These are phyloP conservation scores for Suhomyces bokatorum DNA, from an alignment of 1,139 yeast genomes.

Conservation along the genomic window DNA sequence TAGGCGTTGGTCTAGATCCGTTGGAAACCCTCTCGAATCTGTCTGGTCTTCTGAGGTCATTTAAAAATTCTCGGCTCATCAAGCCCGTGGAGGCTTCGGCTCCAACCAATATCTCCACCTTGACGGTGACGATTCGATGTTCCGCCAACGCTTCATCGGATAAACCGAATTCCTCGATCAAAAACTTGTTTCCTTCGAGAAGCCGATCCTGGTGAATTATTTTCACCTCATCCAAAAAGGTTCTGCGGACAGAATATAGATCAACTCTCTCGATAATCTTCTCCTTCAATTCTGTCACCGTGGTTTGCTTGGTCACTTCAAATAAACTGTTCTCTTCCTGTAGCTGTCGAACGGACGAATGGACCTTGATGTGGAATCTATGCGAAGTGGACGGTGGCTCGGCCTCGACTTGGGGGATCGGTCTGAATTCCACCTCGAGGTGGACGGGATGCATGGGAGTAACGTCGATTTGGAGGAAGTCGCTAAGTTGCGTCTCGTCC, in stretches of 20 bases:
- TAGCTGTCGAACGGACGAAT: slow-evolving; percentile 21
- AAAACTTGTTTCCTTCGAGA: not conserved
- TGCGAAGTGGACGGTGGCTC: not conserved
- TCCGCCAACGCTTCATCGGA: slow-evolving; percentile 14
- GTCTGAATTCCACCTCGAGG: slow-evolving; percentile 11
- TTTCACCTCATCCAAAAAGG: slow-evolving; percentile 32
- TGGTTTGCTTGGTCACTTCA: slow-evolving; percentile 26
- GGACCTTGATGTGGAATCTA: slow-evolving; percentile 19
- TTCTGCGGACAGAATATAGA: slow-evolving; percentile 25
- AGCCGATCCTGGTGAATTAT: slow-evolving; percentile 18
- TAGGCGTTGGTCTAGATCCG: not conserved
- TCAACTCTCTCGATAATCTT: slow-evolving; percentile 28
- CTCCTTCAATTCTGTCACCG: slow-evolving; percentile 25
- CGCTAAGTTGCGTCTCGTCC: slow-evolving; percentile 17
- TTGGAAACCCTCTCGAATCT: slow-evolving; percentile 28
- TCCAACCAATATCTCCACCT: slow-evolving; percentile 15
- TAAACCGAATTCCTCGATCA: slow-evolving; percentile 16
- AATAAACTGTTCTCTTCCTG: slow-evolving; percentile 27
- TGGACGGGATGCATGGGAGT: slow-evolving; percentile 24
- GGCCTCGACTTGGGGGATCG: not conserved
- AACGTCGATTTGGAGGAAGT: slow-evolving; percentile 31
- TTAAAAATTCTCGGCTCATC: slow-evolving; percentile 30
- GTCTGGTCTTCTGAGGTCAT: slow-evolving; percentile 27
- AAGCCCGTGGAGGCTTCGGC: slow-evolving; percentile 26
- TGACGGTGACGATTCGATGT: slow-evolving; percentile 14